phyloP scores from a whole-genome alignment of 495 filamentous ascomycete genomes.

The Aspergillus baeticus region DNA sequence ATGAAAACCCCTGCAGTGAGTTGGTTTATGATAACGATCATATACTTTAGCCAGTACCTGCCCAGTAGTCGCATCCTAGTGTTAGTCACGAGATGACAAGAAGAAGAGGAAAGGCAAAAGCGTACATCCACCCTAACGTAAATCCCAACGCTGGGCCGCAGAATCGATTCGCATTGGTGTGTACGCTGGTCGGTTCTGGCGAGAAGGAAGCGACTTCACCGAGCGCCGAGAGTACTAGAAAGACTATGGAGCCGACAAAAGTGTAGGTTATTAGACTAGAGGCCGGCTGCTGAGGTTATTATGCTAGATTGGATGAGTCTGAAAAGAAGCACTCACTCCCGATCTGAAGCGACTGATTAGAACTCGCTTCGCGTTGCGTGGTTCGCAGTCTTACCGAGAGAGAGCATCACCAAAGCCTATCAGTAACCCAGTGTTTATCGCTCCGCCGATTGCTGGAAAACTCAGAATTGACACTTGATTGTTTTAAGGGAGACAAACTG shows the following conservation, averaged over 20 bases:
- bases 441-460: conserved; percentile 68
- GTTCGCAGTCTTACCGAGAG: conserved; percentile 46
- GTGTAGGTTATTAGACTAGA: conserved; percentile 65
- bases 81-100: not conserved
- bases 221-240: conserved; percentile 58
- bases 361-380: not conserved
- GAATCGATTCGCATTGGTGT: conserved; percentile 60
- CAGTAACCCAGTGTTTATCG: conserved; percentile 72
- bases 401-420: conserved; percentile 63
- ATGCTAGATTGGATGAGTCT: not conserved
- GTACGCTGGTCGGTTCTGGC: conserved; percentile 54
- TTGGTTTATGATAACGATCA: conserved; percentile 76
- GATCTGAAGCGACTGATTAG: conserved; percentile 21
- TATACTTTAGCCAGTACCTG: conserved; percentile 62
- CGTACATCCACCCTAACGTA: conserved; percentile 54
- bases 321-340: conserved; percentile 25
- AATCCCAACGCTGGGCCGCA: conserved; percentile 65
- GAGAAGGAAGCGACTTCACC: conserved; percentile 66
- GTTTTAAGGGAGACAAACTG: conserved; percentile 22
- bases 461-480: not conserved
- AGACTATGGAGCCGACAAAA: conserved; percentile 59
- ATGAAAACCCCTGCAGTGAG: conserved; percentile 72
- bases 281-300: conserved; percentile 39
- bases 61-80: not conserved
- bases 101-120: not conserved